Base-by-base conservation (phyloP, 495 filamentous ascomycete genomes). In the Ramalina intermedia region DNA sequence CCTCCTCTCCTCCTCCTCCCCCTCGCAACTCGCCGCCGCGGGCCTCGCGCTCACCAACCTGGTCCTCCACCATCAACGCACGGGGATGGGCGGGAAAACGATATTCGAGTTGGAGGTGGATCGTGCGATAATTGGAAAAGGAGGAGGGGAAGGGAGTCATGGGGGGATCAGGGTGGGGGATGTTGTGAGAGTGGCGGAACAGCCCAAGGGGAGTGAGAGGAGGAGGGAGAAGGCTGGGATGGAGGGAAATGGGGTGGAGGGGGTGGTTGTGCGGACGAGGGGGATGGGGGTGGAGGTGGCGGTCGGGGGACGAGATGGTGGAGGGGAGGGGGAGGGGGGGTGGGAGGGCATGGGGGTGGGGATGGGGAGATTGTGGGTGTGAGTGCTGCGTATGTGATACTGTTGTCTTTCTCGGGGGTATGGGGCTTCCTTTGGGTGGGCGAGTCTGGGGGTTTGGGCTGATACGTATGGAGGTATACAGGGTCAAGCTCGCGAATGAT, bases 401-500 rank as follows among this genome's bases (percentile, higher is more conserved):
- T 23, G 23, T 39, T 26, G 24, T 59, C 23, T 50, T 12, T 3
- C 11, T 33, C 7, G 33, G 20, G 38, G 24, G 39, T 37, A 37
- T 50, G 16, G 16, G 17, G 18, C 1, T 20, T 20, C 18, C 18
- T 20, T 20, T 20, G 18, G 17, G 42, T 41, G 48, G 49, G 58
- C 16, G 56, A 33, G 26, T 27, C 13, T 48, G n/a, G 13, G 47
- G 49, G 21, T 57, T 43, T 33, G 41, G 39, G 35, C 44, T 54
- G 47, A 47, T 56, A 27, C 47, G 41, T 46, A 21, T 46, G 29
- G 47, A 5, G 57, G 54, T 7, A 54, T 46, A 18, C 54, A 81
- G 78, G 39, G 81, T 98, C 18, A 96, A 96, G 69, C 67, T 96
- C 58, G 87, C 91, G 14, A 94, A 96, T 65, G 93, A 96, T 67